Evolutionary conservation across 2,329 filamentous ascomycete species (phyloP), one percentile per base, ranked within the genome.

Genomic region (Sclerotinia borealis): DNA sequence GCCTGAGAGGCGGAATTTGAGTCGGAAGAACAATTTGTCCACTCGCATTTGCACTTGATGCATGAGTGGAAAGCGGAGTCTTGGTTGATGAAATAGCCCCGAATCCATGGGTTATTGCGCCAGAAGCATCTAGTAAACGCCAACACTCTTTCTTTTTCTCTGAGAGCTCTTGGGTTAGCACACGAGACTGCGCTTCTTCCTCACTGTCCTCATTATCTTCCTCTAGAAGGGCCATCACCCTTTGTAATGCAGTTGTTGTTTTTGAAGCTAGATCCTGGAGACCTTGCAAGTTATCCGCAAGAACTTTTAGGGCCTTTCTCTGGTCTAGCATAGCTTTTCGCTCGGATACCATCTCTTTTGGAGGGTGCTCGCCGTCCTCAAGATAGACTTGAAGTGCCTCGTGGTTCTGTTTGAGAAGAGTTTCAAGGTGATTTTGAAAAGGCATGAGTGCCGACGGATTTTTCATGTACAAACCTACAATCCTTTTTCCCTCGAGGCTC

Each of bases 11-110:
- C 13, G 22, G 63, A 41, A 47, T 31, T 45, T 66, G 64, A 5
- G 73, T 73, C 50, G 74, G 72, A 37, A 68, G 60, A 22, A 74
- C 68, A 27, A 74, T 61, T 56, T 74, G 73, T 59, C 70, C 64
- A 65, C 69, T 72, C 13, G 65, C 63, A 56, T 65, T 60, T 15
- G 64, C 67, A 63, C 70, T 72, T 19, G 69, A 68, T 15, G 34
- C 27, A 50, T 62, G 64, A 22, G 65, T 64, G 10, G 62, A 47
- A 7, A 63, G 27, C 25, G 65, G 61, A n/a, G 25, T n/a, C 25
- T 65, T 69, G 0, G 48, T 61, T 9, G 41, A 51, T 11, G 45
- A 36, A 11, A 47, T 45, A 52, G 41, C 15, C 6, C 70, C 72
- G 65, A 71, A 74, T 1, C 69, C 71, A 64, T 72, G 70, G 9